Evolutionary conservation across 306 rosid species (phyloP).

Genomic region (Pyrus communis): DNA sequence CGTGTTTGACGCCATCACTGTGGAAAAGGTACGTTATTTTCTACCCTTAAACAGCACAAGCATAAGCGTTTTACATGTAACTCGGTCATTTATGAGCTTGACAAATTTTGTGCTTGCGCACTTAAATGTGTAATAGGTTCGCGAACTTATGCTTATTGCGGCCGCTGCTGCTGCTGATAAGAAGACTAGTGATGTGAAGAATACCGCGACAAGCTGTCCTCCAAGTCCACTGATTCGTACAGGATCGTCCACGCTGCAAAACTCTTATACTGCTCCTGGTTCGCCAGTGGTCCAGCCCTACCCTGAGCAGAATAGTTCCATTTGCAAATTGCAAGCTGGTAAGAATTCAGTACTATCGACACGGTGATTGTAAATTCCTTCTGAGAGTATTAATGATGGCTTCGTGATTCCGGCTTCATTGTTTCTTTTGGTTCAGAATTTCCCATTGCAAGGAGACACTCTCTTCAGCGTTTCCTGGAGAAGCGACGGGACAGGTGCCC

Average conservation of each 20-base stretch:
- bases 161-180: conserved; percentile 19
- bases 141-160: conserved; percentile 45
- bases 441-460: conserved; percentile 70
- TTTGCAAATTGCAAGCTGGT: conserved; percentile 57
- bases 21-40: conserved; percentile 38
- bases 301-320: conserved; percentile 47
- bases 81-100: background rate
- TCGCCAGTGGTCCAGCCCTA: conserved; percentile 35
- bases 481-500: conserved; percentile 53
- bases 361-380: background rate
- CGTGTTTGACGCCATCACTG: conserved; percentile 54
- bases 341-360: background rate
- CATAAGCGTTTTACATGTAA: background rate
- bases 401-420: background rate
- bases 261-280: conserved; percentile 31
- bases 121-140: conserved; percentile 30
- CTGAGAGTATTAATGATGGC: background rate
- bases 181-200: conserved; percentile 41
- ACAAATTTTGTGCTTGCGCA: background rate
- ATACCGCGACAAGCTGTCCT: conserved; percentile 26
- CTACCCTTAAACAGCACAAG: background rate
- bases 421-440: conserved; percentile 42
- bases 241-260: conserved; percentile 34
- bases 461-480: conserved; percentile 74
- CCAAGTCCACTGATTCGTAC: conserved; percentile 29